Conservation (phyloP, 2,329 filamentous ascomycete genomes). For the Cladosporium austrohemisphaericum region DNA sequence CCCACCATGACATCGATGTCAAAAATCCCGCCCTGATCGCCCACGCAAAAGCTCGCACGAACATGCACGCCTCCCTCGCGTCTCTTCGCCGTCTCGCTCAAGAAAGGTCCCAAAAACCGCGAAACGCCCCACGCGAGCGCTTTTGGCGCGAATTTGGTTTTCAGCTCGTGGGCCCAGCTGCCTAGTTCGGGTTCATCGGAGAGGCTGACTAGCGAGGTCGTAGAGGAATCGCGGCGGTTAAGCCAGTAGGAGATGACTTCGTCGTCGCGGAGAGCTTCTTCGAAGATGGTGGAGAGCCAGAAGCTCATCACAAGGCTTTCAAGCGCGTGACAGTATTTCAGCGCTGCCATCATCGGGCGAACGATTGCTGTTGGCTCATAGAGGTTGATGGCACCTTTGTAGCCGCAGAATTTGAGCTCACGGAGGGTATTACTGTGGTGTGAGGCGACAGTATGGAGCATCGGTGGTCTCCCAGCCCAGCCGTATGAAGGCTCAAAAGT, state of each 20-base stretch:
- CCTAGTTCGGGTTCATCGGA: constrained; percentile 31
- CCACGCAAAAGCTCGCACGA: constrained; percentile 44
- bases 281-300: constrained; percentile 41
- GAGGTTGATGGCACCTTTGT: constrained; percentile 42
- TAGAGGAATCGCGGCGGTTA: constrained; percentile 36
- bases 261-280: constrained; percentile 36
- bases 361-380: constrained; percentile 38
- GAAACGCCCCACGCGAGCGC: constrained; percentile 41
- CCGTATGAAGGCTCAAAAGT: constrained; percentile 38
- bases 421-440: constrained; percentile 39
- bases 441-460: constrained; percentile 41
- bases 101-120: constrained; percentile 37
- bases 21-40: constrained; percentile 40
- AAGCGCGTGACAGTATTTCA: constrained; percentile 43
- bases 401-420: constrained; percentile 49
- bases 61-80: constrained; percentile 42
- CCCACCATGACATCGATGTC: constrained; percentile 45
- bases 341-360: constrained; percentile 35
- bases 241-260: constrained; percentile 46
- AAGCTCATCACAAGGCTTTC: constrained; percentile 40
- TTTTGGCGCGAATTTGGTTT: constrained; percentile 38
- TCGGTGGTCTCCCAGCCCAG: constrained; percentile 36
- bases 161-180: constrained; percentile 41
- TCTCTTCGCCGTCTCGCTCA: constrained; percentile 40
- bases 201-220: constrained; percentile 37